Base-by-base conservation (phyloP, 305 asterid genomes). In the Lippia alba region DNA sequence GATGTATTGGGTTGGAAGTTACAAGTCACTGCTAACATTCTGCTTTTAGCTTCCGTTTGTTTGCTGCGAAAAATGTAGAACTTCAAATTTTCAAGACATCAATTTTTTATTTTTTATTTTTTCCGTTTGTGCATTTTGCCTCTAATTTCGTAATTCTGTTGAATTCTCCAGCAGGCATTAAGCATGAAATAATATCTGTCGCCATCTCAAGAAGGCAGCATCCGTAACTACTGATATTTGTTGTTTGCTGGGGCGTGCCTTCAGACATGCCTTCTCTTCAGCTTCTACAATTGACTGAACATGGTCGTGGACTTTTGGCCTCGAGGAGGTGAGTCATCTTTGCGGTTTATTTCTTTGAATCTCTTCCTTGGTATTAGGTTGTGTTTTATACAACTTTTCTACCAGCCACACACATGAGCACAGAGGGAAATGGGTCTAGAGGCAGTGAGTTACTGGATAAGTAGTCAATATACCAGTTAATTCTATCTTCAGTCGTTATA, bases 251-350 rank as follows among this genome's bases (percentile, higher is more conserved):
- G 73, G 82, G 83, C 70, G 74, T 73, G 69, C 81, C 78, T 73
- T 54, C 64, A 61, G 77, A 70, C 58, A 94, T 94, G 99, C 91
- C 94, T 72, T 91, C 99, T 62, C 99, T 90, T 82, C 99, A 94
- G 87, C 97, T 94, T 81, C 83, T 94, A 80, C 96, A 88, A 87
- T 82, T 94, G 82, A 94, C 98, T 56, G 96, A 92, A 76, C 98
- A 80, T 81, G 98, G 99, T 34, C 90, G 96, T 73, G 90, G 94
- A 67, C 87, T 94, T 78, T 67, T 94, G 86, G 86, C 97, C 75
- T 90, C 97, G n/a, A 91, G 96, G 84, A 91, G 96, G 99, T 91
- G 71, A 69, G 40, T 53, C 34, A 74, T 80, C 67, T 60, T 68
- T 56, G 45, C 62, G 49, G 60, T 76, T 19, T 68, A 54, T 59